Conservation (phyloP, 2,329 filamentous ascomycete species). For the Aspergillus fructus region DNA sequence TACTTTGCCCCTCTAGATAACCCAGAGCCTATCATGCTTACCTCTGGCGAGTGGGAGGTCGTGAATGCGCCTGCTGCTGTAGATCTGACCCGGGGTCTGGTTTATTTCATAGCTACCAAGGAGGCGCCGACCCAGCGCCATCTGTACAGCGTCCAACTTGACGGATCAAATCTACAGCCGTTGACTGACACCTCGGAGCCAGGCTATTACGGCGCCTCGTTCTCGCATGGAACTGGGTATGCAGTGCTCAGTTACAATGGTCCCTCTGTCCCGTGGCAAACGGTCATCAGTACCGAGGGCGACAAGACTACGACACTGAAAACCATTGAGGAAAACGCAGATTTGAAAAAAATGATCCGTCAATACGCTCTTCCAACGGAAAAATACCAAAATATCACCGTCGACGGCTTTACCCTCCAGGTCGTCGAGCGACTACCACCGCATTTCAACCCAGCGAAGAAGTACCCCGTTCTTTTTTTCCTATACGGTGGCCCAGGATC, state of each 20-base stretch:
- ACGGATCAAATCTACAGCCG: slow-evolving; percentile 70
- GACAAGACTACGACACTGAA: slow-evolving; percentile 65
- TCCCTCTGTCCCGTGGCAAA: slow-evolving; percentile 85
- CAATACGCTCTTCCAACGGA: slow-evolving; percentile 79
- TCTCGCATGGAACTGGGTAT: slow-evolving; percentile 79
- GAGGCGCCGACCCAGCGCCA: slow-evolving; percentile 87
- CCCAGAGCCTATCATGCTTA: slow-evolving; percentile 78
- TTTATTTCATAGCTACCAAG: slow-evolving; percentile 88
- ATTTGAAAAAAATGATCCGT: slow-evolving; percentile 66
- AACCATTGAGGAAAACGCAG: slow-evolving; percentile 74
- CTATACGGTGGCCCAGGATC: slow-evolving; percentile 95
- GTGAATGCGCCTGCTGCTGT: slow-evolving; percentile 79
- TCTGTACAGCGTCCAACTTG: slow-evolving; percentile 82
- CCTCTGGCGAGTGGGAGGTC: slow-evolving; percentile 89
- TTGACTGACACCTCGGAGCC: slow-evolving; percentile 72
- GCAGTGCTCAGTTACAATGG: slow-evolving; percentile 81
- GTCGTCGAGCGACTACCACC: slow-evolving; percentile 83
- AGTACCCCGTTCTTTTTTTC: slow-evolving; percentile 92
- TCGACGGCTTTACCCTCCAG: slow-evolving; percentile 72
- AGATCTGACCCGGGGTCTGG: slow-evolving; percentile 78
- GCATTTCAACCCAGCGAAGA: slow-evolving; percentile 78
- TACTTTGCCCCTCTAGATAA: slow-evolving; percentile 91
- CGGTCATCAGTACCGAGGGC: slow-evolving; percentile 79
- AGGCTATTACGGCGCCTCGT: slow-evolving; percentile 79
- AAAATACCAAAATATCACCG: slow-evolving; percentile 78